A percentile compares a stretch with the other conserved stretches of the same genome.
Conservation (phyloP, 306 rosid species). For the Prunus mira region DNA sequence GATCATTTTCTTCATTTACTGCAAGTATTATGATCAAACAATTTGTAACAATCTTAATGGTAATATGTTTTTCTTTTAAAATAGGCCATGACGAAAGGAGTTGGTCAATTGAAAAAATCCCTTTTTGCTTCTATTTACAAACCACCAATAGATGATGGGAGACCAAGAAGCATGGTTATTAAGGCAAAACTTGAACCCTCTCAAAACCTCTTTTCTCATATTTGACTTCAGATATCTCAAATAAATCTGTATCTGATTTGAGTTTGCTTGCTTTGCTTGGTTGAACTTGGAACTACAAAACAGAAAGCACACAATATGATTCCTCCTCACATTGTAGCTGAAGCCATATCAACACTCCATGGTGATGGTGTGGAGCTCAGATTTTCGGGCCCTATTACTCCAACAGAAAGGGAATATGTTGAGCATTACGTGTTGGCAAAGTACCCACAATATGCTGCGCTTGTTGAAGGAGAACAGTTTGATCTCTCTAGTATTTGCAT, state of each 20-base stretch:
- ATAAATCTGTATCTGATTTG: constrained; percentile 4
- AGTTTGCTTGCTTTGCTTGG: not conserved
- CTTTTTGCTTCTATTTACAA: constrained; percentile 41
- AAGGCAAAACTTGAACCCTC: constrained; percentile 39
- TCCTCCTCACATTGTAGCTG: constrained; percentile 49
- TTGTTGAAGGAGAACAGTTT: constrained; percentile 63
- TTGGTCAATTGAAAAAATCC: constrained; percentile 44
- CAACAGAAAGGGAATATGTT: constrained; percentile 80
- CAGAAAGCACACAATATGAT: constrained; percentile 49
- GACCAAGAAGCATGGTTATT: constrained; percentile 76
- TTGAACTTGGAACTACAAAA: constrained; percentile 16
- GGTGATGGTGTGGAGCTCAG: constrained; percentile 67
- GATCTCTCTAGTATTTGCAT: constrained; percentile 68
- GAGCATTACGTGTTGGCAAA: constrained; percentile 77
- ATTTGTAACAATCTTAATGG: constrained; percentile 7
- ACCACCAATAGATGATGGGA: constrained; percentile 48
- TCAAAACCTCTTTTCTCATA: not conserved
- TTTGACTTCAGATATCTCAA: not conserved
- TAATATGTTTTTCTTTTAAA: not conserved
- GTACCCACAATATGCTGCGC: constrained; percentile 72
- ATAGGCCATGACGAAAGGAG: constrained; percentile 32
- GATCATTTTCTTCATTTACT: not conserved
- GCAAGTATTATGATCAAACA: not conserved
- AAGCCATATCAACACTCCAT: constrained; percentile 59
- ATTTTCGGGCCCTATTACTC: constrained; percentile 93